Conservation (phyloP, 139 green algal genomes). For the Chara braunii region DNA sequence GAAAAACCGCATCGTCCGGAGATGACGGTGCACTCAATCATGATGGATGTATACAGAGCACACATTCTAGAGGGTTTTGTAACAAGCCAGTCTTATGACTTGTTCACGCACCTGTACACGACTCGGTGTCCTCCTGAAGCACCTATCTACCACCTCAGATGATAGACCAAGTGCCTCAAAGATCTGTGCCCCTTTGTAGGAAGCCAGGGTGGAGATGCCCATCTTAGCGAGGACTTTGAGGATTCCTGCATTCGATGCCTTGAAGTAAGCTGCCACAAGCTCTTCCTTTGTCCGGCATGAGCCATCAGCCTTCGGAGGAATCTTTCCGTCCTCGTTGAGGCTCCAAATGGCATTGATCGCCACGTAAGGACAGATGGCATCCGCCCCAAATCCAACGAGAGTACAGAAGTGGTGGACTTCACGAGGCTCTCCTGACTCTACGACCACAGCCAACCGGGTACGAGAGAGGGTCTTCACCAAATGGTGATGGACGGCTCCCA, state of each 20-base stretch:
- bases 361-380: slow-evolving; percentile 90
- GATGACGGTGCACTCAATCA: too few relatives aligned
- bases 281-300: slow-evolving; percentile 42
- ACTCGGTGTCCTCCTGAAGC: slow-evolving; percentile 77
- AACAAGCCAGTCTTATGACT: slow-evolving; percentile 56
- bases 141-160: slow-evolving; percentile 69
- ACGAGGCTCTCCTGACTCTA: slow-evolving; percentile 71
- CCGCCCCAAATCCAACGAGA: slow-evolving; percentile 82
- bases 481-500: slow-evolving; percentile 81
- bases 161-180: slow-evolving; percentile 84
- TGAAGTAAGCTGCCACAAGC: slow-evolving; percentile 70
- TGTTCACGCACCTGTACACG: too few relatives aligned
- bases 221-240: slow-evolving; percentile 86
- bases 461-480: slow-evolving; percentile 63
- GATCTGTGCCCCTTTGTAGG: slow-evolving; percentile 97
- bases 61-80: slow-evolving; percentile 15
- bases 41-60: too few relatives aligned
- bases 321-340: slow-evolving; percentile 36
- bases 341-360: slow-evolving; percentile 64
- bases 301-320: slow-evolving; percentile 26
- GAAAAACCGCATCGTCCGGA: too few relatives aligned
- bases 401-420: slow-evolving; percentile 89
- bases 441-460: slow-evolving; percentile 62
- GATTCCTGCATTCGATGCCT: slow-evolving; percentile 49
- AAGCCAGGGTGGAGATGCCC: slow-evolving; percentile 87